These are phyloP conservation scores for Fusarium siculi DNA, from an alignment of 2,329 filamentous ascomycete species.

Conservation along the genomic window DNA sequence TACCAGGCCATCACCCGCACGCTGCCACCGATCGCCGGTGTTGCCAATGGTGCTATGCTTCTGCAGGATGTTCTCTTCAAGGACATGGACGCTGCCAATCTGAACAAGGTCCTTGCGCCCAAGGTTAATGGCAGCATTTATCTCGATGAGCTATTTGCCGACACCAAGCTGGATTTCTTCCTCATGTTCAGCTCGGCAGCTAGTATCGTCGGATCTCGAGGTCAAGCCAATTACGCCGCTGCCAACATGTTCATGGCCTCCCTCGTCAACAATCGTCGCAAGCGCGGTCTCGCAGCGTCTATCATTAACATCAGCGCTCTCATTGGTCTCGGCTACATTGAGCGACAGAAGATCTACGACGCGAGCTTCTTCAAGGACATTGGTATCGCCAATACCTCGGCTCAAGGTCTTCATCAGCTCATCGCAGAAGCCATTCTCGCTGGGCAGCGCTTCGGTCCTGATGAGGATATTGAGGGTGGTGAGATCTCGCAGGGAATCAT, in stretches of 20 bases:
- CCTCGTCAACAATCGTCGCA: slow-evolving; percentile 39
- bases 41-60: slow-evolving; percentile 58
- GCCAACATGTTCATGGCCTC: slow-evolving; percentile 53
- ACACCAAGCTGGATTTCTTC: slow-evolving; percentile 53
- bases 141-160: slow-evolving; percentile 48
- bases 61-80: slow-evolving; percentile 50
- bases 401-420: slow-evolving; percentile 42
- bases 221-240: slow-evolving; percentile 53
- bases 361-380: slow-evolving; percentile 10
- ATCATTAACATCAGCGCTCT: slow-evolving; percentile 50
- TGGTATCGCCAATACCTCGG: slow-evolving; percentile 36
- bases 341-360: slow-evolving; percentile 3
- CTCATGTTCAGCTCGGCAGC: slow-evolving; percentile 54
- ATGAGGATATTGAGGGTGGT: background rate
- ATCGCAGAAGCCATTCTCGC: slow-evolving; percentile 43
- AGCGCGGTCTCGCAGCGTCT: slow-evolving; percentile 50
- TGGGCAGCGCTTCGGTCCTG: background rate
- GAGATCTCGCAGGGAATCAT: slow-evolving; percentile 8
- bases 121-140: slow-evolving; percentile 52
- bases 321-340: slow-evolving; percentile 7
- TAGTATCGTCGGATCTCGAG: slow-evolving; percentile 49
- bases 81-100: slow-evolving; percentile 45
- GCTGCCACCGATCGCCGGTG: slow-evolving; percentile 53
- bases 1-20: slow-evolving; percentile 23
- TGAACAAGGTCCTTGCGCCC: slow-evolving; percentile 46